These are phyloP conservation scores for Gymnopus androsaceus DNA, from an alignment of 1,284 basidiomycete genomes.

Conservation along the genomic window DNA sequence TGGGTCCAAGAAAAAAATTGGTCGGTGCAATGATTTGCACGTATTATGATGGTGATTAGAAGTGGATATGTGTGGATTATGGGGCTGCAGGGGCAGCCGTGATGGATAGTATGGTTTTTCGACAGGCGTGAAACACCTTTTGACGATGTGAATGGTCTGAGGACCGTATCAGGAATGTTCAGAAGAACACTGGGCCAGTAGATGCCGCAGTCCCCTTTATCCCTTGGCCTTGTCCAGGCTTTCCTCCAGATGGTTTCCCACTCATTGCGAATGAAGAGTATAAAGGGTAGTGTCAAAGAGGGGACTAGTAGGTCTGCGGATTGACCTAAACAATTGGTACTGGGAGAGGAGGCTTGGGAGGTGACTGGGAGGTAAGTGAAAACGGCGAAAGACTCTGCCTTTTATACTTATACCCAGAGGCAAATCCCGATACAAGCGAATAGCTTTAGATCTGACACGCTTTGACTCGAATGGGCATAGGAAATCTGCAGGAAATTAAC, in stretches of 20 bases:
- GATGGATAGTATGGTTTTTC: neutral
- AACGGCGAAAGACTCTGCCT: neutral
- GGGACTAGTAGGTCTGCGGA: neutral
- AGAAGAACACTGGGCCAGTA: constrained; percentile 45
- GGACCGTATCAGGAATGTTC: constrained; percentile 10
- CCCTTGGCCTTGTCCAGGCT: constrained; percentile 4
- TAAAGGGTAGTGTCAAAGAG: neutral
- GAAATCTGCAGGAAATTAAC: constrained; percentile 9
- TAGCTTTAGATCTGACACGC: constrained; percentile 7
- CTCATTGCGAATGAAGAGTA: constrained; percentile 14
- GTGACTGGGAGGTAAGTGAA: neutral
- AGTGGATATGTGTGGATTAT: neutral
- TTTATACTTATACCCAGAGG: constrained; percentile 4
- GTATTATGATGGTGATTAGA: neutral
- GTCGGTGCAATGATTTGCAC: neutral
- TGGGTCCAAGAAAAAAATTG: neutral
- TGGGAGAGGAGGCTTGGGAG: neutral
- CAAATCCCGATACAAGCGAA: constrained; percentile 5
- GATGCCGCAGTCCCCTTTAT: constrained; percentile 19
- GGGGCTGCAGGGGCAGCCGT: neutral
- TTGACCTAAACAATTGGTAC: neutral
- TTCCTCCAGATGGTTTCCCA: constrained; percentile 14
- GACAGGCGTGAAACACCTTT: too few relatives aligned
- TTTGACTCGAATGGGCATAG: constrained; percentile 11
- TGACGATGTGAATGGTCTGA: neutral